Base-by-base conservation (phyloP, 164 flowering plant genomes). In the Kingdonia uniflora region DNA sequence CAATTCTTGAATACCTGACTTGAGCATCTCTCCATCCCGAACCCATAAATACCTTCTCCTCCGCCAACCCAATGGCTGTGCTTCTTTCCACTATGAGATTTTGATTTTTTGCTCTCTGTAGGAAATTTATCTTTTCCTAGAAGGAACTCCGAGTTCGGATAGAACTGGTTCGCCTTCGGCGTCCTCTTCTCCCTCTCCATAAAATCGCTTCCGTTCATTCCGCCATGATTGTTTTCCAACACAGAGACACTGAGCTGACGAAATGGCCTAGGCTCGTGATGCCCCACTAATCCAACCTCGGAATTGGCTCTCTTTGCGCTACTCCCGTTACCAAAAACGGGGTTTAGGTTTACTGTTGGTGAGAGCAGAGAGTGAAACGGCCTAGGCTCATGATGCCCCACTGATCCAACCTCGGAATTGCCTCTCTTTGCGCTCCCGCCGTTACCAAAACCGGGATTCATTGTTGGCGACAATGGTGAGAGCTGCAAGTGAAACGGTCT, bases 181-280 rank as follows among this genome's bases (percentile, higher is more conserved):
- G 90, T 87, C 23, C 92, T 73, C 73, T 85, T 90, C 73, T 87
- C 95, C 59, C 81, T 91, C 78, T 85, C 97, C 23, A 74, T 59
- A 60, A 29, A 42, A 17, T 78, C 85, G 60, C 69, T 8, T 3
- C 35, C 35, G 8, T 29, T 62, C 24, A 60, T 61, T 14, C 65
- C 60, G 15, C 70, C 67, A 22, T 68, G 84, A 65, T 69, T 74
- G 55, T 80, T 76, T 58, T 80, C 87, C 49, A 71, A 6, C 13
- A 78, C 84, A 1, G 89, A 73, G 22, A 83, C 45, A 62, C 76
- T 78, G 23, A 83, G 66, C 56, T 71, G 86, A 44, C 77, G 63
- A 56, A 70, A 61, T 37, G 79, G 81, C 71, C 79, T 67, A 0
- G 70, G 38, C 33, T 19, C 55, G 0, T 19, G 44, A 20, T 26